Base-by-base conservation (phyloP, 441 rosid species). In the Gossypium schwendimanii region DNA sequence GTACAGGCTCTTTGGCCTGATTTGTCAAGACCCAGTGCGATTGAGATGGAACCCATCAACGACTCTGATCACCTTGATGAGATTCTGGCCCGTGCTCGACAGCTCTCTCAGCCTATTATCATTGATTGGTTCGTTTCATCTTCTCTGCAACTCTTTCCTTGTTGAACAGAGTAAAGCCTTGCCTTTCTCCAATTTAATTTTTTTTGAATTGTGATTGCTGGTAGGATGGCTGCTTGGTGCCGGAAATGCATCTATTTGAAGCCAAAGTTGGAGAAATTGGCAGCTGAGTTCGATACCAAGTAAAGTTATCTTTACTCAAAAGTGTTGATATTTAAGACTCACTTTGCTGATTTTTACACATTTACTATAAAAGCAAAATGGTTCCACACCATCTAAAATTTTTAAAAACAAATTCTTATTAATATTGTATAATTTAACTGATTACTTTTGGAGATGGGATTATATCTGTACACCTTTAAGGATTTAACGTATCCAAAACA, bases 221-320 rank as follows among this genome's bases (percentile, higher is more conserved):
- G 17, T 76, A 93, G 96, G 97, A 93, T 93, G 96, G 98, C 97
- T 78, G 61, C 86, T 53, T 93, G 97, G 98, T 91, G 96, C 81
- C 82, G 97, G 54, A 93, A 93, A 84, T 93, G 98, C 82, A 93
- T 93, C 44, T 93, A 86, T 81, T 78, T 93, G 87, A 91, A 88
- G 83, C 97, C 98, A 0, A 91, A 89, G 81, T 75, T 93, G 77
- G 97, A 91, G 87, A 93, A 91, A 80, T 53, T 93, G 76, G 91
- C 94, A 0, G 85, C 87, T 2, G 92, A 90, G 60, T 88, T 55
- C 72, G 77, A 87, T 67, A 81, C 87, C 79, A 70, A 74, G 95
- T 87, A 82, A 81, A 70, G 24, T 0, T 28, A 33, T 33, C 39
- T 33, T 33, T 33, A 33, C 39, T 6, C 39, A 6, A 31, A 31